Percentiles rank a stretch among this genome's conserved stretches.
These are phyloP conservation scores for Epichloe typhina DNA, from an alignment of 2,329 filamentous ascomycete genomes.

Conservation along the genomic window DNA sequence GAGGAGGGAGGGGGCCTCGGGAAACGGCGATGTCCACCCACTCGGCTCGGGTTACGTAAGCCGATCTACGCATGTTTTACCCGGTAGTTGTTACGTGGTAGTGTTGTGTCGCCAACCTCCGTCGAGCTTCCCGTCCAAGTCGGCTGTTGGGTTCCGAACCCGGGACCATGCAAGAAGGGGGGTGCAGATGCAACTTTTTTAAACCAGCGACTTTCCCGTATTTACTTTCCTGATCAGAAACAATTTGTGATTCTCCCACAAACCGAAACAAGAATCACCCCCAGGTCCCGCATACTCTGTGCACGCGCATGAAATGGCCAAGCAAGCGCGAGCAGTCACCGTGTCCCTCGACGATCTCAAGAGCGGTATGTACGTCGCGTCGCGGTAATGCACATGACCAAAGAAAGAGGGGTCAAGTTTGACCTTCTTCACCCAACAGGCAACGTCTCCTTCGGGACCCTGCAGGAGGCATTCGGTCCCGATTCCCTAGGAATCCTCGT, in stretches of 20 bases:
- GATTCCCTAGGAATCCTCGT: conserved; percentile 84
- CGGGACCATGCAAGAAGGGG: background rate
- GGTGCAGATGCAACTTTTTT: background rate
- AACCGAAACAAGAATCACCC: no score
- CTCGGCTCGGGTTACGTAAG: conserved; percentile 13
- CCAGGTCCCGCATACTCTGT: background rate
- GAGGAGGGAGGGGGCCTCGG: no score
- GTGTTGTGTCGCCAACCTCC: no score
- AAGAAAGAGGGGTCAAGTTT: no score
- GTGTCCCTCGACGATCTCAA: conserved; percentile 49
- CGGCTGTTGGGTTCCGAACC: background rate
- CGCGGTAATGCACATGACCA: no score
- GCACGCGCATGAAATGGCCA: conserved; percentile 23
- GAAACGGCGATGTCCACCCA: no score
- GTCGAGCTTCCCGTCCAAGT: background rate
- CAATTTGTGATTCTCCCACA: no score
- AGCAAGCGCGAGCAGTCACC: conserved; percentile 41
- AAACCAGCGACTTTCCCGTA: background rate
- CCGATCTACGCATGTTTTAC: background rate
- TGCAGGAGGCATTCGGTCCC: conserved; percentile 77
- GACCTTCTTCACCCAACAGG: conserved; percentile 28
- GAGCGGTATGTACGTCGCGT: conserved; percentile 29
- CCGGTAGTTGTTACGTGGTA: no score
- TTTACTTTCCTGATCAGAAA: background rate
- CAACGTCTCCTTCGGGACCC: conserved; percentile 51